Evolutionary conservation across 2,329 filamentous ascomycete species (phyloP), one percentile per base, ranked within the genome.

Genomic region (Hypoxylon sp.): DNA sequence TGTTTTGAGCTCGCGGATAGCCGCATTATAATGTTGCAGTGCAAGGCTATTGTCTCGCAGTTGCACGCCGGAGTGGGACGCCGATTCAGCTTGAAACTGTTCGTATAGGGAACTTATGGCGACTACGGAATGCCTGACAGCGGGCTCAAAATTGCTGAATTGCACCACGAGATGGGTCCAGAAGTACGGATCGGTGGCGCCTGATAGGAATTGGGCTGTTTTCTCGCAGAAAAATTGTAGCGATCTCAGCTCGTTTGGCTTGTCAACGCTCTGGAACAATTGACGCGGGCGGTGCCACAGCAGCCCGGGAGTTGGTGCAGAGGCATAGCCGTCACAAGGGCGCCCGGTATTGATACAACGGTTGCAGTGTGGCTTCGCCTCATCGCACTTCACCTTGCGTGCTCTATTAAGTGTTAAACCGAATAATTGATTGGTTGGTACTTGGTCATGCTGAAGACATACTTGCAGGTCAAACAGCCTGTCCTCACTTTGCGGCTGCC

Each of bases 81-180:
- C 23, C 25, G 28, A 43, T 68, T 69, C 5, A 50, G 61, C 14
- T 60, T 66, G 56, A 28, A 59, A 55, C 45, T 75, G 70, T 49
- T 82, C 81, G 23, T 80, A 81, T 0, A 83, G 70, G 1, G 79
- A 76, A 60, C 80, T 82, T 67, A 83, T 79, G 17, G 80, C 77
- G 23, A 82, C 60, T 5, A 82, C 73, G 4, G 79, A 78, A 46
- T 83, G 80, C 34, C 77, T 75, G 2, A 78, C 79, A 0, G 79
- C 79, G 0, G 78, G 78, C 65, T 82, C 80, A 41, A 77, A 76
- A 19, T 78, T 74, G 23, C 75, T 76, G 66, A 80, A 77, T 49
- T 82, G 80, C n/a, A 80, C 72, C 7, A 82, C 78, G 1, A 80
- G 71, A 65, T 79, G 76, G 3, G 80, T 81, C 81, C 81, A 83